Evolutionary conservation across 2,329 filamentous ascomycete species (phyloP).

Genomic region (Calonectria hawksworthii): DNA sequence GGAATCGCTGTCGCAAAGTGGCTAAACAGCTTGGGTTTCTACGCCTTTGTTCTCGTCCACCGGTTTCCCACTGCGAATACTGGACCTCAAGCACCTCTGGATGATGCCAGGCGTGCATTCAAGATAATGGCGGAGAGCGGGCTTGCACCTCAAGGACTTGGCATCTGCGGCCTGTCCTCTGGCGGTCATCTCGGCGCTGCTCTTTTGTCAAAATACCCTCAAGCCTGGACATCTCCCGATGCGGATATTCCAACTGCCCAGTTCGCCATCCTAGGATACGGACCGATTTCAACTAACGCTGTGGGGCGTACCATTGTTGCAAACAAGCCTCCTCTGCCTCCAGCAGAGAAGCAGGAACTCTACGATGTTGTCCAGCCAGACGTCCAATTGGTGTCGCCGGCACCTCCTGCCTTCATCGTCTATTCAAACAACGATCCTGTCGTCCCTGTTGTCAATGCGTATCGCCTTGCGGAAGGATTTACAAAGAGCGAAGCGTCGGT

Average conservation of each 20-base stretch:
- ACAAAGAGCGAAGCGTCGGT: slow-evolving; percentile 30
- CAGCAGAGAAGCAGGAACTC: slow-evolving; percentile 37
- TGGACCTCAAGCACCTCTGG: slow-evolving; percentile 33
- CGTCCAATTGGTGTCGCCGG: slow-evolving; percentile 28
- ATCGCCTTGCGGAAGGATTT: slow-evolving; percentile 35
- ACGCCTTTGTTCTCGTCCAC: slow-evolving; percentile 43
- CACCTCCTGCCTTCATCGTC: slow-evolving; percentile 36
- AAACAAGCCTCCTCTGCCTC: slow-evolving; percentile 37
- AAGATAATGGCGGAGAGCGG: slow-evolving; percentile 36
- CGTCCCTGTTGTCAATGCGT: slow-evolving; percentile 38
- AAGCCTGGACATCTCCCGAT: slow-evolving; percentile 34
- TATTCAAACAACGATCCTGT: slow-evolving; percentile 44
- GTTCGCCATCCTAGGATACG: slow-evolving; percentile 40
- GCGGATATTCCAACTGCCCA: slow-evolving; percentile 20
- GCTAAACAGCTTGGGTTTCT: slow-evolving; percentile 40
- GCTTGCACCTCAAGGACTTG: slow-evolving; percentile 24
- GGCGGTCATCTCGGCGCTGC: slow-evolving; percentile 41
- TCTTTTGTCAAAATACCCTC: slow-evolving; percentile 38
- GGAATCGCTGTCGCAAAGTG: slow-evolving; percentile 39
- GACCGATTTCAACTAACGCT: slow-evolving; percentile 40
- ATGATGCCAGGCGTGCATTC: slow-evolving; percentile 39
- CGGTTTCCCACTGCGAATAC: slow-evolving; percentile 36
- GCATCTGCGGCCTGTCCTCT: slow-evolving; percentile 40
- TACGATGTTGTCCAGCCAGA: slow-evolving; percentile 40
- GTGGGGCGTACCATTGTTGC: slow-evolving; percentile 35